These are phyloP conservation scores for Durusdinium trenchii DNA, from an alignment of 73 alveolate species.

Conservation along the genomic window DNA sequence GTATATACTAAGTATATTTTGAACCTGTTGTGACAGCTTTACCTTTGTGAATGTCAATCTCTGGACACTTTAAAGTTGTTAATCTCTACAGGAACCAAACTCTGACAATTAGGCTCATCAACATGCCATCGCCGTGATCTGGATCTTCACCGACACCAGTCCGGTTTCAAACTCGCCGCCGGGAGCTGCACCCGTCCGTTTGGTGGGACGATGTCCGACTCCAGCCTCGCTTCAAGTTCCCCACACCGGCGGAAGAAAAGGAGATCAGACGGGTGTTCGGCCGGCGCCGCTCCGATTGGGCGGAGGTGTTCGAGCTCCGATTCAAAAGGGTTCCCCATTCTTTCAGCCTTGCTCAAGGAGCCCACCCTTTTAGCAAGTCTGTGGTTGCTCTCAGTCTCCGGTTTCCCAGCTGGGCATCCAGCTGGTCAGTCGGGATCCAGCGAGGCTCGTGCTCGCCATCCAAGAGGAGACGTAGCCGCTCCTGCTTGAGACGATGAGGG, in stretches of 20 bases:
- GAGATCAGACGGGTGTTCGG: background rate
- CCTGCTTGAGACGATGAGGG: background rate
- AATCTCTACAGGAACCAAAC: background rate
- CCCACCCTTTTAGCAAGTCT: background rate
- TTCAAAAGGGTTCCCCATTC: background rate
- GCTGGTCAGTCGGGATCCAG: constrained; percentile 78
- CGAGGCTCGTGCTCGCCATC: constrained; percentile 43
- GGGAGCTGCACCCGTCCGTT: constrained; percentile 35
- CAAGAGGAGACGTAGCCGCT: constrained; percentile 42
- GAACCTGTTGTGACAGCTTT: background rate
- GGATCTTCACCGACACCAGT: background rate
- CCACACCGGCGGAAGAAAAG: background rate
- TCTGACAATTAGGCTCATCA: background rate
- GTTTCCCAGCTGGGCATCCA: background rate
- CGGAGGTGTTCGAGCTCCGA: background rate
- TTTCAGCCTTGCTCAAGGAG: background rate
- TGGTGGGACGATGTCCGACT: constrained; percentile 33
- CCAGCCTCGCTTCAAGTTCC: background rate
- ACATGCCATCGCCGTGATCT: background rate
- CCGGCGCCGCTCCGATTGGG: background rate
- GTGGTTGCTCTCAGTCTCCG: background rate
- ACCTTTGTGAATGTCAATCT: background rate
- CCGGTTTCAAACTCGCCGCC: background rate
- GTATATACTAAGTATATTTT: too few relatives aligned
- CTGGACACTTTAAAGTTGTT: background rate